Evolutionary conservation across 83 land plant species (phyloP).

Genomic region (Thuja plicata): DNA sequence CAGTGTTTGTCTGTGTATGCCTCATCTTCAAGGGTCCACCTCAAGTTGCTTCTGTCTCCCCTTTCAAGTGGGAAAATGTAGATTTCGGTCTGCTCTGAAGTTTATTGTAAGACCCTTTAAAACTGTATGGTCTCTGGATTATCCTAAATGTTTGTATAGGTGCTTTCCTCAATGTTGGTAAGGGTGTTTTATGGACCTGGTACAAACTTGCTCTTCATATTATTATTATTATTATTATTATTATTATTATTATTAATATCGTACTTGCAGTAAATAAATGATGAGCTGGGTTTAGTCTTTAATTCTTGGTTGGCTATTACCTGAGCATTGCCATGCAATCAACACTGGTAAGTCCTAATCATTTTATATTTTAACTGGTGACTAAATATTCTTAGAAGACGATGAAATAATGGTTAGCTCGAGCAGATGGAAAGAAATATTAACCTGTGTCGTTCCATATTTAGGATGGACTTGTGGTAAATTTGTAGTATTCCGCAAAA

Average conservation of each 20-base stretch:
- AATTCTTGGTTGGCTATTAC: not conserved
- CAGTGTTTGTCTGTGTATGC: conserved; percentile 89
- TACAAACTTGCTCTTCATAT: not conserved
- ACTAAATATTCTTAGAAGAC: too few relatives aligned
- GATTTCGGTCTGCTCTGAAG: conserved; percentile 26
- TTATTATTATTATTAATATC: too few relatives aligned
- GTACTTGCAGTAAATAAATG: not conserved
- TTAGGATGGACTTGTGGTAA: too few relatives aligned
- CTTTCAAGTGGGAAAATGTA: conserved; percentile 74
- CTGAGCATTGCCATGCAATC: too few relatives aligned
- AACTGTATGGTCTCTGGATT: not conserved
- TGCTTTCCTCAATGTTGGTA: not conserved
- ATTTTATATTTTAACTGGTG: too few relatives aligned
- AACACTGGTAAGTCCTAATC: too few relatives aligned
- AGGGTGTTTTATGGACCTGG: not conserved
- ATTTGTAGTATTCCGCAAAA: too few relatives aligned
- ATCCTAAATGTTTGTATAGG: not conserved
- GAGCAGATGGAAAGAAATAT: too few relatives aligned
- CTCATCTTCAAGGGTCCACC: conserved; percentile 56
- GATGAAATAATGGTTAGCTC: too few relatives aligned
- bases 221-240: too few relatives aligned
- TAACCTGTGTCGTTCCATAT: too few relatives aligned
- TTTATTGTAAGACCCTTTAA: not conserved
- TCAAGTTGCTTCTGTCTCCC: conserved; percentile 36
- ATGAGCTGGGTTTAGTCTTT: not conserved